Evolutionary conservation across 2,329 filamentous ascomycete genomes (phyloP), one percentile per base, ranked within the genome.

Genomic region (Fusarium sp.): DNA sequence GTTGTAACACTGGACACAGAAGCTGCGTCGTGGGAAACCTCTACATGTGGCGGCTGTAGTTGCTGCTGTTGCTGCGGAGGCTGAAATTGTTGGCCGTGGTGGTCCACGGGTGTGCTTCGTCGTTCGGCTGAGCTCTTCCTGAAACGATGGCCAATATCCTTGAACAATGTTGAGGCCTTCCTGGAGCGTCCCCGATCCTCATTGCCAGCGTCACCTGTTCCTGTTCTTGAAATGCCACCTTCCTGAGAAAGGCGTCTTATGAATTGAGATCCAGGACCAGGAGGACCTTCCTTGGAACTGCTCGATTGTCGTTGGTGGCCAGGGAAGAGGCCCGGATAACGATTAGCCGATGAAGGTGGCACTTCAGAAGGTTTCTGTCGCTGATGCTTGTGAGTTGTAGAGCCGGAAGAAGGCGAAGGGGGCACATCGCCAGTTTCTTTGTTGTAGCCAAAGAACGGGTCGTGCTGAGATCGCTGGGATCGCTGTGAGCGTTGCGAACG

Each of bases 261-360:
- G 33, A 72, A 70, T n/a, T 70, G 73, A 8, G 65, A 50, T 18
- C 41, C 47, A 52, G 62, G 62, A 24, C 46, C 50, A 28, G 52
- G 43, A 12, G 39, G 56, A 3, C 35, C 58, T 16, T 70, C 57
- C 16, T 66, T 48, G 5, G 69, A 57, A n/a, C 60, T 60, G 24
- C 60, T 66, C 42, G 74, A 68, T 24, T 66, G 62, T 42, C 65
- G 67, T 26, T 67, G 66, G 24, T 66, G 71, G 18, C 55, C 67
- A 38, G 77, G 77, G 68, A 87, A 86, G 16, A 85, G 77, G n/a
- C 79, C 77, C 5, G 84, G 84, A 61, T 83, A 87, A 43, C 84
- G 79, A 65, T 84, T 79, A 11, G 85, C 82, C 7, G 86, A 84
- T 6, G 84, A 84, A 8, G 86, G 85, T 8, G 85, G 85, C 37